A percentile compares a stretch with the other conserved stretches of the same genome.
Evolutionary conservation across 768 basidiomycete genomes (phyloP).

Genomic region (Melanogaster broomeanus): DNA sequence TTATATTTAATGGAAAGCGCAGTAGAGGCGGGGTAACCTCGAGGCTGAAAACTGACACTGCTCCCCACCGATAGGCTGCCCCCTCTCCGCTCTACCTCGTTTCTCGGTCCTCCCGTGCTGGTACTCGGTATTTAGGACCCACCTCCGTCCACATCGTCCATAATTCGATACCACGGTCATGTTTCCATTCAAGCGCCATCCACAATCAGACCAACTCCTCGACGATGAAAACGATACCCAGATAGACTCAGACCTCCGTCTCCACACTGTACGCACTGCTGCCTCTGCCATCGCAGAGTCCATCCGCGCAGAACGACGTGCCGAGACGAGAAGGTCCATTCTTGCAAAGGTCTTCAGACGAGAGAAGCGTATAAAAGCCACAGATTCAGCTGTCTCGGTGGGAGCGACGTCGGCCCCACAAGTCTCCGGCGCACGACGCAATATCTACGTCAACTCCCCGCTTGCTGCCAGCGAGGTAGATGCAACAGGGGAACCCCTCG

Average conservation of each 20-base stretch:
- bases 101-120: constrained; percentile 30
- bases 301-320: constrained; percentile 73
- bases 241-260: constrained; percentile 83
- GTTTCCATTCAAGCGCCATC: constrained; percentile 42
- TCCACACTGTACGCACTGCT: constrained; percentile 92
- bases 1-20: not conserved
- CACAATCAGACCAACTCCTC: constrained; percentile 34
- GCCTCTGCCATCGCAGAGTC: constrained; percentile 89
- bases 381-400: constrained; percentile 33
- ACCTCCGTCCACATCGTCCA: constrained; percentile 19
- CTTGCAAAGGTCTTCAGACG: constrained; percentile 61
- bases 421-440: constrained; percentile 59
- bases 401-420: constrained; percentile 27
- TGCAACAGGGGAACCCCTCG: constrained; percentile 73
- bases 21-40: too few species aligned
- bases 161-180: constrained; percentile 25
- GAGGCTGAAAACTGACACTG: too few species aligned
- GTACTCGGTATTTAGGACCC: constrained; percentile 23
- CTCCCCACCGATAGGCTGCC: not conserved
- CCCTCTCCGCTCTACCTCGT: constrained; percentile 8
- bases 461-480: constrained; percentile 67
- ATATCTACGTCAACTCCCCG: constrained; percentile 79
- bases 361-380: constrained; percentile 42
- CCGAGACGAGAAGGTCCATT: constrained; percentile 54
- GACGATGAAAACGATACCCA: constrained; percentile 66